Conservation (phyloP, 208 protist genomes). For the Crithidia fasciculata region DNA sequence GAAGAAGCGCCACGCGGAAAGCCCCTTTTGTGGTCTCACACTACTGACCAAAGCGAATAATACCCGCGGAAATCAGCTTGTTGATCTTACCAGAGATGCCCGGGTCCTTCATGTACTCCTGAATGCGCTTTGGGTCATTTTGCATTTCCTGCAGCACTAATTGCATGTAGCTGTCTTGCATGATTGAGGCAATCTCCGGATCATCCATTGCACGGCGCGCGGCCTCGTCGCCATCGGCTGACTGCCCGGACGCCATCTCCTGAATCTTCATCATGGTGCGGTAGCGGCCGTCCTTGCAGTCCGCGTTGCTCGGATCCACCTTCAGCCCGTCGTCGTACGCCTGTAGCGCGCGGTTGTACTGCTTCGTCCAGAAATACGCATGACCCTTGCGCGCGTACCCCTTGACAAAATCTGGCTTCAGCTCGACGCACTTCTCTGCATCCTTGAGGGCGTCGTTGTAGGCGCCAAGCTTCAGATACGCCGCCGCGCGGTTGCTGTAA, state of each 20-base stretch:
- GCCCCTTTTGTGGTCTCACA: too few relatives aligned
- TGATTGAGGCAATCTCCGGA: constrained; percentile 95
- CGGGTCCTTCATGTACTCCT: constrained; percentile 95
- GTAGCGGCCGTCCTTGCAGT: constrained; percentile 88
- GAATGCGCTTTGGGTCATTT: constrained; percentile 85
- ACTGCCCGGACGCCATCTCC: constrained; percentile 86
- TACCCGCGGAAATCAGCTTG: constrained; percentile 95
- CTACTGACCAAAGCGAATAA: constrained; percentile 90
- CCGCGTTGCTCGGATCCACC: constrained; percentile 90
- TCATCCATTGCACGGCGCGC: constrained; percentile 92
- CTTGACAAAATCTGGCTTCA: constrained; percentile 96
- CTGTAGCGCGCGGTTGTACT: constrained; percentile 96
- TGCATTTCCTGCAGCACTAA: constrained; percentile 91
- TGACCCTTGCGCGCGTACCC: constrained; percentile 90
- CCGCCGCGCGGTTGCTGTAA: constrained; percentile 96
- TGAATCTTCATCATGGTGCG: constrained; percentile 93
- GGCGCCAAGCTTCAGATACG: constrained; percentile 96
- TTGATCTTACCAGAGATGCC: constrained; percentile 93
- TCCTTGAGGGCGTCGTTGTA: constrained; percentile 95
- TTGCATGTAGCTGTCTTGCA: constrained; percentile 94
- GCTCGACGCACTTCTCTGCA: constrained; percentile 94
- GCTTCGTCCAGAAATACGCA: constrained; percentile 94
- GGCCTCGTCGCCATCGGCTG: constrained; percentile 87
- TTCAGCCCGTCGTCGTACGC: constrained; percentile 95
- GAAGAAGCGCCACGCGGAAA: not conserved